Percentiles rank a stretch among this genome's conserved stretches.
These are phyloP conservation scores for Alternaria triticina DNA, from an alignment of 2,329 filamentous ascomycete species.

Conservation along the genomic window DNA sequence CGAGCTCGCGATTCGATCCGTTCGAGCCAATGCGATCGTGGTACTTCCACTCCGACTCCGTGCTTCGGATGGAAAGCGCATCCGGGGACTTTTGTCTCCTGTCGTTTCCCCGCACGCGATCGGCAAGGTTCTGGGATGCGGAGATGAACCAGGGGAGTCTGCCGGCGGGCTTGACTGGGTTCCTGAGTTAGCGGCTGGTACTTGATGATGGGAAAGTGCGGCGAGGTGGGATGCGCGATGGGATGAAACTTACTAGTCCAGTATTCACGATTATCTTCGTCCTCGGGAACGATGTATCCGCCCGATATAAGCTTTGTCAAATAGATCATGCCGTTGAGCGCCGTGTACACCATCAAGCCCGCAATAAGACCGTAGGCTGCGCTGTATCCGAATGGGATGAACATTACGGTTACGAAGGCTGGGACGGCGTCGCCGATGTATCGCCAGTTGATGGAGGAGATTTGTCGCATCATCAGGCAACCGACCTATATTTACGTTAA, in stretches of 20 bases:
- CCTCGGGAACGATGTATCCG: slow-evolving; percentile 74
- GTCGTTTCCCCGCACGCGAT: slow-evolving; percentile 22
- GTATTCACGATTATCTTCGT: slow-evolving; percentile 76
- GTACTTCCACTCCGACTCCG: slow-evolving; percentile 30
- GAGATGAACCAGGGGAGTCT: slow-evolving; percentile 12
- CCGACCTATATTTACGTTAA: slow-evolving; percentile 55
- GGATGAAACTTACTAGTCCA: slow-evolving; percentile 71
- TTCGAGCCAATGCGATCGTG: slow-evolving; percentile 35
- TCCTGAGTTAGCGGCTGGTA: neutral
- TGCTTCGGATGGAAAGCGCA: slow-evolving; percentile 32
- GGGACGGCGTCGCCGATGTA: slow-evolving; percentile 85
- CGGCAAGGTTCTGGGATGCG: slow-evolving; percentile 36
- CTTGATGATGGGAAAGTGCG: neutral
- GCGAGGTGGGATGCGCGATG: neutral
- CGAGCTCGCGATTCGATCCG: slow-evolving; percentile 36
- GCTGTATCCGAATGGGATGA: slow-evolving; percentile 90
- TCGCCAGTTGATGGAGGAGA: slow-evolving; percentile 85
- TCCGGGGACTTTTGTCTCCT: slow-evolving; percentile 20
- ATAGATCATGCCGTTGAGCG: slow-evolving; percentile 75
- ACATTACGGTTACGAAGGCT: slow-evolving; percentile 79
- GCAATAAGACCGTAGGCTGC: slow-evolving; percentile 87
- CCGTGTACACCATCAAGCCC: slow-evolving; percentile 76
- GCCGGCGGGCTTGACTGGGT: slow-evolving; percentile 34
- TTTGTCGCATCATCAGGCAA: slow-evolving; percentile 75
- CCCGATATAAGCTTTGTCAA: slow-evolving; percentile 68